Base-by-base conservation (phyloP, 177 flowering plant genomes). In the Tripterygium wilfordii region DNA sequence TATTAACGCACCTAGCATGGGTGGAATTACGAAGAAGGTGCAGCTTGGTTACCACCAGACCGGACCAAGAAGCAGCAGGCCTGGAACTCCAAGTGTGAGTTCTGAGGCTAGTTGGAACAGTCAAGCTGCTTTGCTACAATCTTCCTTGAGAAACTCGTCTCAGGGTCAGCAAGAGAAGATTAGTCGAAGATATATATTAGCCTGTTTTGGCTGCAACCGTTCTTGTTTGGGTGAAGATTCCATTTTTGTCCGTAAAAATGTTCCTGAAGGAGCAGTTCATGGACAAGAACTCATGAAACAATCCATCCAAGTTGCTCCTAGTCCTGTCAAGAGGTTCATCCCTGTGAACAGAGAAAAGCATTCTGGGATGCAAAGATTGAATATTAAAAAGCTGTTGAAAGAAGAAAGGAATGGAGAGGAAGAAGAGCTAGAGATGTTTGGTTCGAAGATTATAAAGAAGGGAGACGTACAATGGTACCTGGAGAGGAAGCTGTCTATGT, bases 401-500 rank as follows among this genome's bases (percentile, higher is more conserved):
- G 39, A 41, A 15, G 13, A 46, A 14, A 35, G n/a, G 49, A 49
- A 36, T 38, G 19, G 30, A 27, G 16, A 62, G 22, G 48, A 65
- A 27, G 75, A 67, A 9, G 63, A 53, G 0, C 29, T 69, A 14
- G 80, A 79, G 46, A 76, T 74, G 10, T 71, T 76, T 40, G 78
- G 76, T 1, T 52, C 64, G 0, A 45, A 35, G 8, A 21, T 13
- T 12, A n/a, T 45, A 17, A 60, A 40, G 16, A 71, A 54, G 51
- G 64, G 56, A 35, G 75, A 70, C 31, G 54, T 67, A 8, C 61
- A 58, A 5, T 19, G 16, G 38, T 68, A 74, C 20, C 49, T 70
- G 14, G 78, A 68, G 58, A 77, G 75, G 47, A 77, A 72, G 47
- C 67, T 77, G 3, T 69, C 80, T 0, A 51, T 77, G 49, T 61